Conservation (phyloP, 1,284 basidiomycete species). For the Tremellales sp. region DNA sequence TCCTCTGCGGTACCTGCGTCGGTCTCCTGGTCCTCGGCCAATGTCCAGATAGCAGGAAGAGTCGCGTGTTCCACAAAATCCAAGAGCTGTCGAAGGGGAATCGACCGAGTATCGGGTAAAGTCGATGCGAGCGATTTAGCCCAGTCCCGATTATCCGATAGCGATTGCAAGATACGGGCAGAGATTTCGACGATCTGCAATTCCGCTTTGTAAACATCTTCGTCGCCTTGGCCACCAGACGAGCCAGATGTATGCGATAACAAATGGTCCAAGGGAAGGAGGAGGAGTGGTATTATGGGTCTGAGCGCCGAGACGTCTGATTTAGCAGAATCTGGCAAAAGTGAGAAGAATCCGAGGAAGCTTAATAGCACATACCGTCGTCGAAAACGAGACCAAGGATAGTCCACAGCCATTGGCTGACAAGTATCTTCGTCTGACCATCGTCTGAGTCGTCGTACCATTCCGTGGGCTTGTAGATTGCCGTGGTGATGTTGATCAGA, state of each 20-base stretch:
- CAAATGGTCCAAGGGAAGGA: no score
- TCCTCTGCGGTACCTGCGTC: neutral
- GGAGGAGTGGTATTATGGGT: no score
- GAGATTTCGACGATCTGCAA: conserved; percentile 3
- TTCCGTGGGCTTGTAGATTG: conserved; percentile 2
- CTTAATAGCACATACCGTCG: no score
- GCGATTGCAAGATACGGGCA: no score
- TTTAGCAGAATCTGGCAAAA: no score
- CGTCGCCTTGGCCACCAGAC: no score
- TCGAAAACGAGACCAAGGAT: neutral
- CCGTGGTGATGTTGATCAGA: neutral
- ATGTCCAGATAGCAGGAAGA: neutral
- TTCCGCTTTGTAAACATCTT: conserved; percentile 1
- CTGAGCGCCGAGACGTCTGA: no score
- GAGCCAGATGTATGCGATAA: no score
- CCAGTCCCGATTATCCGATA: no score
- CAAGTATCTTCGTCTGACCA: no score
- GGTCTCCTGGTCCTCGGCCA: neutral
- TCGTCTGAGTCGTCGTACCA: neutral
- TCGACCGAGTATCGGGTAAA: neutral
- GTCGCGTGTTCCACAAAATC: conserved; percentile 22
- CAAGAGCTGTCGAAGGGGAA: conserved; percentile 8
- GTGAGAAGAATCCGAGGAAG: no score
- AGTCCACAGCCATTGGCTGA: conserved; percentile 4
- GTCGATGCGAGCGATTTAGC: conserved; percentile 8